Evolutionary conservation across 768 basidiomycete genomes (phyloP).

Genomic region (Russula ochroleuca): DNA sequence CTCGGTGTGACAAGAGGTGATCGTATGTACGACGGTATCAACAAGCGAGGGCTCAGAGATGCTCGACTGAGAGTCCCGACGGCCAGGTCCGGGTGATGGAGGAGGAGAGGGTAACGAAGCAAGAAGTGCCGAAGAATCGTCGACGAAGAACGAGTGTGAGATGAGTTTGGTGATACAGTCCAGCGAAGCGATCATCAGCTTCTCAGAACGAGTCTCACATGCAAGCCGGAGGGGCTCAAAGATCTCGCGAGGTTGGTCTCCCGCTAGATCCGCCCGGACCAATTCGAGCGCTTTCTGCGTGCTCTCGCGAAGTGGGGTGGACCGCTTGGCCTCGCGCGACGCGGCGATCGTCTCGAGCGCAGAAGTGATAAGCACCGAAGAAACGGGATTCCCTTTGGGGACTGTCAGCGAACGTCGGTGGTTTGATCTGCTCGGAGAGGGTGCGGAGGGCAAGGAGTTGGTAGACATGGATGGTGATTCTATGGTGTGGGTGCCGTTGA

Average conservation of each 20-base stretch:
- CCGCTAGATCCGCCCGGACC: slow-evolving; percentile 68
- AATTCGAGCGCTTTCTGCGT: slow-evolving; percentile 79
- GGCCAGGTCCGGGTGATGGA: slow-evolving; percentile 56
- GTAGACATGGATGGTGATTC: slow-evolving; percentile 26
- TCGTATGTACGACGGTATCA: slow-evolving; percentile 90
- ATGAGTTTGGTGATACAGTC: slow-evolving; percentile 98
- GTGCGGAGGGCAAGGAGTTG: slow-evolving; percentile 21
- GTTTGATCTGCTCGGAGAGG: slow-evolving; percentile 25
- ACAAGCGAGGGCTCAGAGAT: slow-evolving; percentile 72
- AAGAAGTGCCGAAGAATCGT: slow-evolving; percentile 44
- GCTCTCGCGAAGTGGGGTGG: slow-evolving; percentile 73
- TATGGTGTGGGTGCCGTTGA: slow-evolving; percentile 13
- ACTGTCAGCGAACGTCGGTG: slow-evolving; percentile 39
- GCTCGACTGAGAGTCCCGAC: slow-evolving; percentile 38
- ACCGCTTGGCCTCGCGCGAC: slow-evolving; percentile 86
- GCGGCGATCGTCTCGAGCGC: slow-evolving; percentile 82
- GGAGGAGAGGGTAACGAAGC: slow-evolving; percentile 65
- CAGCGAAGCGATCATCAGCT: slow-evolving; percentile 92
- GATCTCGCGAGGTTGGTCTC: slow-evolving; percentile 76
- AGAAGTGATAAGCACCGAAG: slow-evolving; percentile 74
- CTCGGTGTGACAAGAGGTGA: slow-evolving; percentile 88
- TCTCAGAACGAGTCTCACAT: slow-evolving; percentile 91
- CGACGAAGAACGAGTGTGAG: slow-evolving; percentile 94
- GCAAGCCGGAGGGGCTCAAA: slow-evolving; percentile 95
- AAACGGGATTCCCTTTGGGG: slow-evolving; percentile 65